phyloP scores from a whole-genome alignment of 2,329 filamentous ascomycete species.

The Macrophomina pseudophaseolina region DNA sequence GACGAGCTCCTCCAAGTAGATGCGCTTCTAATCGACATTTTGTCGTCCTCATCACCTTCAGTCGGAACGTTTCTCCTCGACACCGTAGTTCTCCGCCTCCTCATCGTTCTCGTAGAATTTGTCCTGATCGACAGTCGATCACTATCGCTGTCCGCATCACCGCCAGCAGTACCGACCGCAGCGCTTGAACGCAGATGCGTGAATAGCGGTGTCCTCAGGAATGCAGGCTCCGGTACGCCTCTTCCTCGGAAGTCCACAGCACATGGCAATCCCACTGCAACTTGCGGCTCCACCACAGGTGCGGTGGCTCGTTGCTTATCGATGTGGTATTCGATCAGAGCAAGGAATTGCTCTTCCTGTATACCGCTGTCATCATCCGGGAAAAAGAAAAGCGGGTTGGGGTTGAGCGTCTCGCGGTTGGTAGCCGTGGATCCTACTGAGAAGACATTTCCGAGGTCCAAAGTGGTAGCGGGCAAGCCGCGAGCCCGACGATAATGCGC shows the following conservation, averaged over 20 bases:
- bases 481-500: conserved; percentile 32
- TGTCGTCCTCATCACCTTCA: conserved; percentile 13
- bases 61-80: not conserved
- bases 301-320: conserved; percentile 25
- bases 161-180: not conserved
- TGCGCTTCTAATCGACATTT: conserved; percentile 14
- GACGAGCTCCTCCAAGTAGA: conserved; percentile 18
- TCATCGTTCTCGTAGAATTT: conserved; percentile 8
- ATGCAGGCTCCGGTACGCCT: conserved; percentile 30
- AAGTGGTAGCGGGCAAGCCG: conserved; percentile 28
- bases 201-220: conserved; percentile 26
- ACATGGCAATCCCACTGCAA: conserved; percentile 31
- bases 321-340: conserved; percentile 32
- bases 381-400: conserved; percentile 16
- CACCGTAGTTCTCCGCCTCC: not conserved
- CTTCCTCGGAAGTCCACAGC: conserved; percentile 31
- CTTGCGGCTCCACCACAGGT: conserved; percentile 28
- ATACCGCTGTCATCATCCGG: conserved; percentile 28
- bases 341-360: conserved; percentile 31
- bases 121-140: conserved; percentile 15
- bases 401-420: conserved; percentile 13
- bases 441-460: conserved; percentile 34
- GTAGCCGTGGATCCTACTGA: conserved; percentile 32
- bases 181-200: conserved; percentile 28
- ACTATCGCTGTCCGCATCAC: not conserved